Base-by-base conservation (phyloP, 2,329 filamentous ascomycete species). In the Aspergillus neoniger region DNA sequence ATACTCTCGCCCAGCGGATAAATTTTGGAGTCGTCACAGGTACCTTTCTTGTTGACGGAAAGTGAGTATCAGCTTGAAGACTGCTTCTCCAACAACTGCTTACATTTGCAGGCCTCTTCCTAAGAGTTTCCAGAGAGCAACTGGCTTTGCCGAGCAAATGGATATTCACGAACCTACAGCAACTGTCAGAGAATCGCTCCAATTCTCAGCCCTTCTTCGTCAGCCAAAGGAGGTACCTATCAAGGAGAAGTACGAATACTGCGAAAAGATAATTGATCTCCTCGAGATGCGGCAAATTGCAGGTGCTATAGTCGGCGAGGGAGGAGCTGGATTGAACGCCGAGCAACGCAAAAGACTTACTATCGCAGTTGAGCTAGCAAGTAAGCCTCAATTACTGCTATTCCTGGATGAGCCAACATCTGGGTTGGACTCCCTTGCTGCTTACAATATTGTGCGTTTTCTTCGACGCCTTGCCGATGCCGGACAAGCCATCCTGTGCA, bases 401-500 rank as follows among this genome's bases (percentile, higher is more conserved):
- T 88, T 88, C 70, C 74, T 88, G 0, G 86, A 88, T 59, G 86
- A 88, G 63, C 86, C 86, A 0, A 88, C 86, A 0, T 86, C 83
- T 0, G 86, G 86, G 17, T 79, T 92, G 0, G 89, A 92, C 65
- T 88, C 87, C 2, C 84, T 88, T 57, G 87, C 88, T 5, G 88
- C 89, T 0, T 88, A 84, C 65, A 86, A 87, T 64, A 88, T 88
- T 62, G 80, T 87, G 2, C 81, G 84, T 0, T 86, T 88, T 63
- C 74, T 89, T 7, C 81, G 85, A 4, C 87, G 87, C 67, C 77
- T 89, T 2, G 84, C 86, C 1, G 83, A 86, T n/a, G 89, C 90
- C 2, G 92, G 92, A 1, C 92, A 96, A 72, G 92, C 92, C 9
- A 92, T 96, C 67, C 83, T 96, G 3, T 96, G 91, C 78, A 96